These are phyloP conservation scores for Basipetospora sp. DNA, from an alignment of 2,329 filamentous ascomycete species.

Conservation along the genomic window DNA sequence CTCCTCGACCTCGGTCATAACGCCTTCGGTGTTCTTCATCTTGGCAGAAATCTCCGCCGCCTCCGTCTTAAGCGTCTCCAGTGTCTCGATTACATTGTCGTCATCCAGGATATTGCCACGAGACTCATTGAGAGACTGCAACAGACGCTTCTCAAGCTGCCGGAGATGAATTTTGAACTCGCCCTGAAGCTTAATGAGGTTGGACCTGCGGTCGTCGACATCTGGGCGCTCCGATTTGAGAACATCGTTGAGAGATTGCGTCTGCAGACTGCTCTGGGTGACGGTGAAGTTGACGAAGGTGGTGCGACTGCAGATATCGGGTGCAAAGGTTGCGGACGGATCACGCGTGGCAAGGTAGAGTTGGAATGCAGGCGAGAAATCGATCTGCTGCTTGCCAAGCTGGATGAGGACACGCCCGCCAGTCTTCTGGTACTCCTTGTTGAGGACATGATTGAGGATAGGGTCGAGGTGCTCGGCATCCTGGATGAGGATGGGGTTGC, in stretches of 20 bases:
- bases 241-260: conserved; percentile 92
- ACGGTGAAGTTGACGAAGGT: conserved; percentile 99
- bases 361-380: conserved; percentile 93
- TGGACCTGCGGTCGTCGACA: conserved; percentile 88
- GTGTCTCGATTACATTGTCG: conserved; percentile 92
- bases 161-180: conserved; percentile 98
- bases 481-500: conserved; percentile 95
- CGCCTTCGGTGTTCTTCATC: conserved; percentile 90
- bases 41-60: conserved; percentile 90
- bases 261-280: conserved; percentile 95
- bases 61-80: conserved; percentile 95
- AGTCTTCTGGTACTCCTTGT: conserved; percentile 98
- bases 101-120: conserved; percentile 96
- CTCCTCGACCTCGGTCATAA: conserved; percentile 94
- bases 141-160: conserved; percentile 80
- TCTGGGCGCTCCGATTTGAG: conserved; percentile 94
- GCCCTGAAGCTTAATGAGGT: conserved; percentile 95
- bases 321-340: conserved; percentile 87
- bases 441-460: conserved; percentile 93
- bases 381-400: conserved; percentile 95
- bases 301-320: conserved; percentile 93
- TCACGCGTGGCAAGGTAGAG: conserved; percentile 90
- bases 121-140: conserved; percentile 93
- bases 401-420: conserved; percentile 96
- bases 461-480: conserved; percentile 95